A percentile compares a stretch with the other conserved stretches of the same genome.
phyloP scores from a whole-genome alignment of 495 filamentous ascomycete genomes.

The Aspergillus funiculosus region DNA sequence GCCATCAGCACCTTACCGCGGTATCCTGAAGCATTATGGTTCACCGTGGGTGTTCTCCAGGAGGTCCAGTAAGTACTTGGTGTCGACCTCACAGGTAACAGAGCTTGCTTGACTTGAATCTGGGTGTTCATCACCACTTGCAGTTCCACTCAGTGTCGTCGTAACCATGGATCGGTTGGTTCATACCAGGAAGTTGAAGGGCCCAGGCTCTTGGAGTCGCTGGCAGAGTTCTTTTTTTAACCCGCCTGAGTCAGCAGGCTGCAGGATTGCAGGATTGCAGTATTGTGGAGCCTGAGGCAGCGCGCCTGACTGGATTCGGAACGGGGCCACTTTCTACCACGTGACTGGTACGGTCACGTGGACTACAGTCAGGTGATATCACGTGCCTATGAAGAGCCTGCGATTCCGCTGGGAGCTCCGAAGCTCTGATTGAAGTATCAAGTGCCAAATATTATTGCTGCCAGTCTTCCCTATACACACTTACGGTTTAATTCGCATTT shows the following conservation, averaged over 20 bases:
- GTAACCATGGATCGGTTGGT: slow-evolving; percentile 15
- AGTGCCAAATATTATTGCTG: slow-evolving; percentile 10
- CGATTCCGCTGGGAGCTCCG: slow-evolving; percentile 29
- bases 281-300: not conserved
- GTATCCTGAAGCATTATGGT: slow-evolving; percentile 10
- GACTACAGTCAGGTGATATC: slow-evolving; percentile 17
- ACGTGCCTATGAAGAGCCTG: slow-evolving; percentile 28
- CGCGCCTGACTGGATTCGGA: slow-evolving; percentile 3
- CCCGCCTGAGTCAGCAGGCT: slow-evolving; percentile 9
- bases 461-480: slow-evolving; percentile 10
- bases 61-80: no score
- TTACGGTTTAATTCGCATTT: not conserved
- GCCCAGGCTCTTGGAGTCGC: slow-evolving; percentile 5
- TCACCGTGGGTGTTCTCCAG: slow-evolving; percentile 6
- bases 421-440: slow-evolving; percentile 9
- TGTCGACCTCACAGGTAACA: no score
- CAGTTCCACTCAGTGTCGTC: slow-evolving; percentile 1
- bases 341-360: no score
- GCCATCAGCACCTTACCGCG: slow-evolving; percentile 15
- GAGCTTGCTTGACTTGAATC: not conserved
- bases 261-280: not conserved
- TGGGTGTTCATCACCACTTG: slow-evolving; percentile 1
- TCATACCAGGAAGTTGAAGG: slow-evolving; percentile 3
- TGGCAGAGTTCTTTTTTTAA: slow-evolving; percentile 20
- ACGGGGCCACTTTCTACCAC: not conserved